Evolutionary conservation across 208 protist species (phyloP), one percentile per base, ranked within the genome.

Genomic region (Vickermania ingenoplastis): DNA sequence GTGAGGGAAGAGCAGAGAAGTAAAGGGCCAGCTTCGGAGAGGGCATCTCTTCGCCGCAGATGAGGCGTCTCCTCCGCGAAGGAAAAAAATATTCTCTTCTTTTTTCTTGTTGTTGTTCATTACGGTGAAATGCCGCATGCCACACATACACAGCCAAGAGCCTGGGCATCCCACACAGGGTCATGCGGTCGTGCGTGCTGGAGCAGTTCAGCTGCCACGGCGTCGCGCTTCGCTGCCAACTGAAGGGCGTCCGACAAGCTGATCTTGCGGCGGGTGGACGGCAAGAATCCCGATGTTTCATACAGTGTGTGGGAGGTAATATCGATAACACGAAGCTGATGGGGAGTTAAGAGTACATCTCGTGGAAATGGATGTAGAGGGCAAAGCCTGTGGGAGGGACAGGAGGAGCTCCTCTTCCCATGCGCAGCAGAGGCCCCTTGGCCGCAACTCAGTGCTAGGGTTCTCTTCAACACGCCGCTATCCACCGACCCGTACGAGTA

Each of bases 121-220:
- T n/a, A n/a, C n/a, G 64, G 65, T 7, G 62, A 66, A n/a, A 83
- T 60, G 2, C 81, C 79, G 17, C 75, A 67, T 2, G 57, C 63
- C 0, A 73, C 62, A 41, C 69, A 75, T 3, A 92, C 57, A 49
- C 84, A 92, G 14, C 79, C 85, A 1, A 92, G 67, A 7, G 85
- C 85, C 59, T 85, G 78, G 11, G 85, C 85, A 74, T 92, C 85
- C 82, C 85, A 92, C 23, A 92, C 59, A 2, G 85, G 79, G 56
- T 92, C 78, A 59, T 92, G 85, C 30, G 59, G 67, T 5, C 45
- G 59, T 50, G 54, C 55, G 1, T 41, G 2, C 21, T 45, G 59
- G 1, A 59, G 48, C 48, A 92, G 27, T 23, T n/a, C 59, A 17
- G 52, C 57, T 0, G 85, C 81, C n/a, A 63, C 68, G 3, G 51